A percentile compares a stretch with the other conserved stretches of the same genome.
These are phyloP conservation scores for Pseudonitzschia multiseries DNA, from an alignment of 108 stramenopile genomes.

Conservation along the genomic window DNA sequence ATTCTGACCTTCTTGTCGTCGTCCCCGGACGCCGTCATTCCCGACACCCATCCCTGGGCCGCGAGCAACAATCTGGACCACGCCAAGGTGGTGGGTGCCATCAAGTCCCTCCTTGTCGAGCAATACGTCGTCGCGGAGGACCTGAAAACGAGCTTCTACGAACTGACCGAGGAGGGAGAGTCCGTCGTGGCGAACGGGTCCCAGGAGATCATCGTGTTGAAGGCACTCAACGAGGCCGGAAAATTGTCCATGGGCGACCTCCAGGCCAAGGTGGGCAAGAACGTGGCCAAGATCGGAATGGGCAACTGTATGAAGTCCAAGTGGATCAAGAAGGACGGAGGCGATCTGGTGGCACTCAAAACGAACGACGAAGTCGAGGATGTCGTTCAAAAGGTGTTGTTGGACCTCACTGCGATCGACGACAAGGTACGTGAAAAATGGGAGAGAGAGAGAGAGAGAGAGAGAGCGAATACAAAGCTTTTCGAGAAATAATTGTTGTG, in stretches of 20 bases:
- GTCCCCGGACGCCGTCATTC: conserved; percentile 60
- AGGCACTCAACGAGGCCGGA: conserved; percentile 69
- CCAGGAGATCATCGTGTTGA: conserved; percentile 81
- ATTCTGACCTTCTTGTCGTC: conserved; percentile 71
- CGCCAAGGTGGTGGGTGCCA: conserved; percentile 73
- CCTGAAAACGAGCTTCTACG: conserved; percentile 59
- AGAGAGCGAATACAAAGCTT: not conserved
- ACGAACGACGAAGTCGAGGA: conserved; percentile 52
- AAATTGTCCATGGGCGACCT: conserved; percentile 59
- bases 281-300: conserved; percentile 91
- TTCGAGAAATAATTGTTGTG: too few relatives aligned
- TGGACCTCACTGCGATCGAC: conserved; percentile 38
- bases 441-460: too few relatives aligned
- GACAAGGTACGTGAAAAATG: conserved; percentile 49
- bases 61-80: conserved; percentile 63
- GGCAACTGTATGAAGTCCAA: conserved; percentile 93
- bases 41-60: conserved; percentile 71
- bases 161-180: conserved; percentile 74
- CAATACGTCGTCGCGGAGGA: conserved; percentile 70
- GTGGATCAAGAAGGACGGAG: conserved; percentile 90
- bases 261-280: conserved; percentile 71
- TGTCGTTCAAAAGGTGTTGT: conserved; percentile 55
- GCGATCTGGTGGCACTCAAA: conserved; percentile 49
- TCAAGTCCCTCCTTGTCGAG: conserved; percentile 85
- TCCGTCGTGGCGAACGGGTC: conserved; percentile 73